These are phyloP conservation scores for Podila epicladia DNA, from an alignment of 192 early-diverging fungal genomes.

Conservation along the genomic window DNA sequence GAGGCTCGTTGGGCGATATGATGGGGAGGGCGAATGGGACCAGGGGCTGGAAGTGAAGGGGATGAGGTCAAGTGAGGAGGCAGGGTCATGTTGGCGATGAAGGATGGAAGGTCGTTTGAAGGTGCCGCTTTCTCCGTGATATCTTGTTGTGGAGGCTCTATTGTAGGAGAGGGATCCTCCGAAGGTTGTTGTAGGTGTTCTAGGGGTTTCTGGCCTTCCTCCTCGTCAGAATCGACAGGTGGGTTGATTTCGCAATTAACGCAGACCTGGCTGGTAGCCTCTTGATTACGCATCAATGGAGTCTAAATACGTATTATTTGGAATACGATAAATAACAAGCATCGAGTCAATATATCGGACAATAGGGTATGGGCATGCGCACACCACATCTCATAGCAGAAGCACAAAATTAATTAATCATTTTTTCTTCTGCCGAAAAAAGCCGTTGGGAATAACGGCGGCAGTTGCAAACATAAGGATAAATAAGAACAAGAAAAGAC, in stretches of 20 bases:
- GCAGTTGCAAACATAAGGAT: background rate
- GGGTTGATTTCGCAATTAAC: constrained; percentile 49
- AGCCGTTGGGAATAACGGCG: background rate
- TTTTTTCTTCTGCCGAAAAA: background rate
- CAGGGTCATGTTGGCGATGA: constrained; percentile 2
- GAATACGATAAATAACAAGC: background rate
- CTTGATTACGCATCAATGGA: constrained; percentile 42
- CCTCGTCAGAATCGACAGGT: constrained; percentile 33
- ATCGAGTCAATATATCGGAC: background rate
- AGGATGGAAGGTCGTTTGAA: no score
- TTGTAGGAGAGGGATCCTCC: background rate
- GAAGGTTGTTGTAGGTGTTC: background rate
- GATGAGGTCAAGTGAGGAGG: constrained; percentile 12
- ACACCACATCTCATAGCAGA: no score
- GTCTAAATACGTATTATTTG: constrained; percentile 5
- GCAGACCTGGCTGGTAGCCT: constrained; percentile 46
- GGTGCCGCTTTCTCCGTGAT: background rate
- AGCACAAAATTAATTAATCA: no score
- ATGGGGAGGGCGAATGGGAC: background rate
- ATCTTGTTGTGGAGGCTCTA: background rate
- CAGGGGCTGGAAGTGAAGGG: constrained; percentile 3
- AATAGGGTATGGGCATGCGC: background rate
- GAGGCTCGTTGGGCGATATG: constrained; percentile 10
- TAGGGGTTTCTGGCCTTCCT: background rate
- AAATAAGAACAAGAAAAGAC: background rate